Evolutionary conservation across 768 basidiomycete species (phyloP).

Genomic region (Russula sp.): DNA sequence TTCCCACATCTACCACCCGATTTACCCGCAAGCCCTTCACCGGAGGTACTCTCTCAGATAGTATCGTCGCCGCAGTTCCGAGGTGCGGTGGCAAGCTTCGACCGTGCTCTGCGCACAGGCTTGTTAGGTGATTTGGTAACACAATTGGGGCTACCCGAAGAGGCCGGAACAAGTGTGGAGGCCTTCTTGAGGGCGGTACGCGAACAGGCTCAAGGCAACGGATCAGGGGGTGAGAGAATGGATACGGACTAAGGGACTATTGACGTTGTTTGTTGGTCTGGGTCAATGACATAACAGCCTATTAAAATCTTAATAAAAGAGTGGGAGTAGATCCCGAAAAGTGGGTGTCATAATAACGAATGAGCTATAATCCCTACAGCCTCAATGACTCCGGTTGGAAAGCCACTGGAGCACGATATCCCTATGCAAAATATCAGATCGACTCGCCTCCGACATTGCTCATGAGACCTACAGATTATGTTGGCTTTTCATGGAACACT

Average conservation of each 20-base stretch:
- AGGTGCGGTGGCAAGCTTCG: conserved; percentile 69
- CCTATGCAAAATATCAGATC: conserved; percentile 32
- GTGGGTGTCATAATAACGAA: background rate
- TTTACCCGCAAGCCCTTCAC: conserved; percentile 60
- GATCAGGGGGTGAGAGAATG: conserved; percentile 53
- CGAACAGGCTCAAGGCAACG: conserved; percentile 60
- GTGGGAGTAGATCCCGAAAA: background rate
- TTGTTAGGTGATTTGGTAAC: conserved; percentile 69
- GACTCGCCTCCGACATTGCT: background rate
- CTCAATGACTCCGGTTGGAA: conserved; percentile 62
- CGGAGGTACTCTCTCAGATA: conserved; percentile 65
- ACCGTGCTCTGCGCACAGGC: conserved; percentile 80
- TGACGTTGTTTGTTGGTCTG: conserved; percentile 1
- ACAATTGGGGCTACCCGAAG: conserved; percentile 75
- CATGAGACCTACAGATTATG: conserved; percentile 69
- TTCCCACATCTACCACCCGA: conserved; percentile 82
- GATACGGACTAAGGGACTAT: conserved; percentile 57
- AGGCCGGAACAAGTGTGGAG: conserved; percentile 70
- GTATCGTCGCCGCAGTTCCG: conserved; percentile 83
- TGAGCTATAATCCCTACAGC: background rate
- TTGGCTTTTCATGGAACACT: conserved; percentile 97
- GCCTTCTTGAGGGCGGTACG: conserved; percentile 78
- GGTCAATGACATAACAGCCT: conserved; percentile 3
- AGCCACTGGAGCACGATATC: conserved; percentile 91
- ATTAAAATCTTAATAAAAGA: conserved; percentile 5